Percentiles rank a stretch among this genome's conserved stretches.
These are phyloP conservation scores for Ophiostoma tasmaniense DNA, from an alignment of 2,329 filamentous ascomycete genomes.

Conservation along the genomic window DNA sequence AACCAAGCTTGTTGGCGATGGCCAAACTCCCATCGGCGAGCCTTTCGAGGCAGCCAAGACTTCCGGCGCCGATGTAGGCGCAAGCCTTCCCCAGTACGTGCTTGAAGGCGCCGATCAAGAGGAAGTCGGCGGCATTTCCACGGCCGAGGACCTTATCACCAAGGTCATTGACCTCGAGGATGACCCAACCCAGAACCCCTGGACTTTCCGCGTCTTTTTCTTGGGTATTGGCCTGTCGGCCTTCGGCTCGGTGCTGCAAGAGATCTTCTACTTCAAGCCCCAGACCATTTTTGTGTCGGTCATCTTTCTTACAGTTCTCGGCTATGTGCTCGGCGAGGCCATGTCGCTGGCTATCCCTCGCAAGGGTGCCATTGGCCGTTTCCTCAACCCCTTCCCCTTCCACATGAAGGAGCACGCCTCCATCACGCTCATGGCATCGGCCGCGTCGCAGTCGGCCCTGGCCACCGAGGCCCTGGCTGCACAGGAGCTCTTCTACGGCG, in stretches of 20 bases:
- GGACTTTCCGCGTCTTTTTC: slow-evolving; percentile 20
- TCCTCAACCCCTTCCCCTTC: slow-evolving; percentile 24
- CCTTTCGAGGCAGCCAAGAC: background rate
- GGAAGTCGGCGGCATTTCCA: slow-evolving; percentile 3
- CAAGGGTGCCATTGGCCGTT: slow-evolving; percentile 27
- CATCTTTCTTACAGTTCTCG: slow-evolving; percentile 38
- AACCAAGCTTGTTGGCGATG: slow-evolving; percentile 2
- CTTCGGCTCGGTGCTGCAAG: slow-evolving; percentile 33
- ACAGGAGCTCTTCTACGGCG: slow-evolving; percentile 39
- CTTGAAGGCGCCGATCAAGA: background rate
- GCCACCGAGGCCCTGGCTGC: slow-evolving; percentile 35
- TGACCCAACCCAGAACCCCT: slow-evolving; percentile 21
- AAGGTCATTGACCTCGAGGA: slow-evolving; percentile 22
- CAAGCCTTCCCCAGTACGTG: slow-evolving; percentile 7
- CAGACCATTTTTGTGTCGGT: slow-evolving; percentile 36
- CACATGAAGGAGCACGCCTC: slow-evolving; percentile 23
- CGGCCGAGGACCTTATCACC: slow-evolving; percentile 17
- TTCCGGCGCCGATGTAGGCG: slow-evolving; percentile 8
- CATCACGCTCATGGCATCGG: slow-evolving; percentile 22
- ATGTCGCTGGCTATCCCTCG: slow-evolving; percentile 25
- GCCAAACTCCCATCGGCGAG: slow-evolving; percentile 12
- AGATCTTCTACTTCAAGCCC: slow-evolving; percentile 41
- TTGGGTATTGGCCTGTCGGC: slow-evolving; percentile 24
- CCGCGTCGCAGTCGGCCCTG: slow-evolving; percentile 20
- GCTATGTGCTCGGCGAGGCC: slow-evolving; percentile 33